Evolutionary conservation across 2,329 filamentous ascomycete species (phyloP).

Genomic region (Colletotrichum trifolii): DNA sequence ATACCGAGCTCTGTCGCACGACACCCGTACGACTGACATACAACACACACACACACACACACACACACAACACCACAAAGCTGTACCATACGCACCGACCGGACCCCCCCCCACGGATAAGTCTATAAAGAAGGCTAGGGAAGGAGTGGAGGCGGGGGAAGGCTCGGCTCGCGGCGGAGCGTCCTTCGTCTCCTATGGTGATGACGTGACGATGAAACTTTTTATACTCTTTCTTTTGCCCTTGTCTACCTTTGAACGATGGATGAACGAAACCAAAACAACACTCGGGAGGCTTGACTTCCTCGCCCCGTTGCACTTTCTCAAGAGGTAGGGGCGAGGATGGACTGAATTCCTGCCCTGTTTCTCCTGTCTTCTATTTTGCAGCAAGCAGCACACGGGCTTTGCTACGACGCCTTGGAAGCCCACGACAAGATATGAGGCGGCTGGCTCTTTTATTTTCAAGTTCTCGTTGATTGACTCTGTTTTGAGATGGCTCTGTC

Average conservation of each 20-base stretch:
- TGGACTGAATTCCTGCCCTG: neutral
- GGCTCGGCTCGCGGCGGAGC: neutral
- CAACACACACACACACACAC: neutral
- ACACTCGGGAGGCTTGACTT: neutral
- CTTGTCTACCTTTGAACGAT: neutral
- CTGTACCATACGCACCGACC: conserved; percentile 23
- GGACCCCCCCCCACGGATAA: conserved; percentile 1
- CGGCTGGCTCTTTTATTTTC: conserved; percentile 8
- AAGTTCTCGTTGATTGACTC: neutral
- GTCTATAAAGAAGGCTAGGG: conserved; percentile 23
- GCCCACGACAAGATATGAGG: conserved; percentile 32
- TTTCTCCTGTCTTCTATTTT: conserved; percentile 13
- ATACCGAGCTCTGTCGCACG: conserved; percentile 28
- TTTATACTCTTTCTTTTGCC: neutral
- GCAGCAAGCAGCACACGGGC: conserved; percentile 32
- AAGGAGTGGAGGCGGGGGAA: conserved; percentile 2
- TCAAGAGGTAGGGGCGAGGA: too few species aligned
- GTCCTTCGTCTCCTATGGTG: conserved; percentile 1
- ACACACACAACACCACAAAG: neutral
- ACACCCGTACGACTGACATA: neutral
- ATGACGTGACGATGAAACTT: conserved; percentile 26
- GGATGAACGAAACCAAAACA: neutral
- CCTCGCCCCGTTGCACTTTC: neutral
- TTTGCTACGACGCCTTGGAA: conserved; percentile 37
- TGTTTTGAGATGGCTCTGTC: neutral